Base-by-base conservation (phyloP, 352 stramenopile genomes). In the Pythium dissimile region DNA sequence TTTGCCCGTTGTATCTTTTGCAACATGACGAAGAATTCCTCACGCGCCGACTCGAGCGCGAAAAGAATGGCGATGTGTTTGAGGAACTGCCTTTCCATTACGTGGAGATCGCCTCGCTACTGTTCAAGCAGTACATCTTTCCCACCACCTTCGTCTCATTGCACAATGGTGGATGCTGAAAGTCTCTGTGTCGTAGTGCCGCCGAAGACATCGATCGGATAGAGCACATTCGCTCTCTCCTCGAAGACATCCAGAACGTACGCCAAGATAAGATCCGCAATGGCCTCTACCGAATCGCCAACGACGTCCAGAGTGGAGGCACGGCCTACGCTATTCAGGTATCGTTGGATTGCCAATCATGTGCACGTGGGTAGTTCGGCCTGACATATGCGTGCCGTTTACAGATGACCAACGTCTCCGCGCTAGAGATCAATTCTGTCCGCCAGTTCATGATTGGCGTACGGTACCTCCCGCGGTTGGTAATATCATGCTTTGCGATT, bases 241-340 rank as follows among this genome's bases (percentile, higher is more conserved):
- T 95, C 6, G 86, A 95, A 69, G 87, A 96, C 63, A 77, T 96
- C 24, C 83, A 94, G 48, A 93, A 95, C 48, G 69, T 94, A n/a
- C 80, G 87, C 0, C 84, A 95, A 54, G 81, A 94, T 58, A 95
- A 95, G 59, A 94, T 96, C 63, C 84, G 87, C 54, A 88, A 88
- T 34, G 86, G 86, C 92, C 64, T 96, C 21, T 81, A 82, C 58
- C 76, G 82, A 35, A 94, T 96, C 35, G 77, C 81, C 11, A 80
- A 52, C 32, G 85, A 95, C 34, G 82, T 91, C 31, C 77, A 92
- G 54, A 80, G 60, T 35, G 84, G 82, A 16, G 82, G 79, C 32
- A 84, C 81, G 26, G 82, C 84, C 23, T 85, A 80, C 34, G 84
- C 81, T 24, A 86, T 94, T 65, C 77, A 87, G 63, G 75, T 80